A percentile compares a stretch with the other conserved stretches of the same genome.
phyloP scores from a whole-genome alignment of 768 basidiomycete species.

The Peribolospora baueri region DNA sequence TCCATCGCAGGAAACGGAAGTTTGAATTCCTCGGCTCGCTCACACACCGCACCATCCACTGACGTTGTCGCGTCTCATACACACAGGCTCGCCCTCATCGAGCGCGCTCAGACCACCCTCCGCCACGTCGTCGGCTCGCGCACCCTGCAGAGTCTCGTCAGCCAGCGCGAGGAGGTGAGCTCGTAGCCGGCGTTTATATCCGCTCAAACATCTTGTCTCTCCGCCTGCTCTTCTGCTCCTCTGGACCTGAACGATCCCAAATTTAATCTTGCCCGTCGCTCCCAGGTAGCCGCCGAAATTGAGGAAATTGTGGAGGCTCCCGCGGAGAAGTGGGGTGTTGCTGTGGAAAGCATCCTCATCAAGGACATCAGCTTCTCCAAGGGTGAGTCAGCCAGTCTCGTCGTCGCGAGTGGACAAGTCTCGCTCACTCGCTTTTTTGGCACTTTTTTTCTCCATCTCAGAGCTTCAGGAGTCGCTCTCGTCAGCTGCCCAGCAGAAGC shows the following conservation, averaged over 20 bases:
- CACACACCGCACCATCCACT: not conserved
- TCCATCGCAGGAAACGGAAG: conserved; percentile 20
- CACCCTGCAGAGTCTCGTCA: conserved; percentile 82
- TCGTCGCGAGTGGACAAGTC: conserved; percentile 26
- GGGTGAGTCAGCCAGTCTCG: too few species aligned
- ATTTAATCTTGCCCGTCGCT: not conserved
- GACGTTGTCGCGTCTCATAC: not conserved
- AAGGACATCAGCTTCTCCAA: conserved; percentile 15
- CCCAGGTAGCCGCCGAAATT: conserved; percentile 57
- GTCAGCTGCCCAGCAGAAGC: conserved; percentile 87
- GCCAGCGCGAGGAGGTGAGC: conserved; percentile 64
- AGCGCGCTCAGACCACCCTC: conserved; percentile 77
- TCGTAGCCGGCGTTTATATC: too few species aligned
- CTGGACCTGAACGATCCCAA: too few species aligned
- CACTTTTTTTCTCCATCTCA: conserved; percentile 47
- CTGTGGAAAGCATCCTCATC: conserved; percentile 65
- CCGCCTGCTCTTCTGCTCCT: too few species aligned
- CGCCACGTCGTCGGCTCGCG: conserved; percentile 93
- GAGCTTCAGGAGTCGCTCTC: conserved; percentile 80
- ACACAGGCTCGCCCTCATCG: conserved; percentile 37
- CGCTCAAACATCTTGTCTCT: too few species aligned
- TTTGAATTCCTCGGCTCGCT: not conserved
- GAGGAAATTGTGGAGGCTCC: conserved; percentile 33
- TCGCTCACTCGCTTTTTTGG: not conserved
- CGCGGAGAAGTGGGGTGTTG: conserved; percentile 66